Percentiles rank a stretch among this genome's conserved stretches.
Conservation (phyloP, 2,329 filamentous ascomycete genomes). For the Aspergillus latus region DNA sequence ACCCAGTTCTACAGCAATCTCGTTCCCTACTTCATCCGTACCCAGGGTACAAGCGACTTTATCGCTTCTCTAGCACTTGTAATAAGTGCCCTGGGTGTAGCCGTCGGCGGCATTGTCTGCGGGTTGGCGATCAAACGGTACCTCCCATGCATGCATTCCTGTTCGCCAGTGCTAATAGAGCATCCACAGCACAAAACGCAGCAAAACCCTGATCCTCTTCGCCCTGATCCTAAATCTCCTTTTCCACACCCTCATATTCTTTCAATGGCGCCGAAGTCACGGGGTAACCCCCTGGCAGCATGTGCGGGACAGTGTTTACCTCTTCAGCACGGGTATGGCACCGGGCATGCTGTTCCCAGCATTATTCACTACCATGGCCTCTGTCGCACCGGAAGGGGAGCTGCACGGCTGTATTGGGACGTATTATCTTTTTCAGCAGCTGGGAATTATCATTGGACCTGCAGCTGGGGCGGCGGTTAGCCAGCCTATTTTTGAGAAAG, state of each 20-base stretch:
- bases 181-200: constrained; percentile 7
- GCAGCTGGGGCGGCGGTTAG: constrained; percentile 15
- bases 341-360: constrained; percentile 21
- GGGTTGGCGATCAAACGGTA: constrained; percentile 19
- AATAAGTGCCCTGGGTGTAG: constrained; percentile 16
- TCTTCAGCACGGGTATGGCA: constrained; percentile 14
- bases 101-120: constrained; percentile 12
- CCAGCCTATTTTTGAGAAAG: constrained; percentile 15
- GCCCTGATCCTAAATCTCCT: constrained; percentile 1
- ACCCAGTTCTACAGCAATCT: constrained; percentile 15
- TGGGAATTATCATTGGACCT: constrained; percentile 24
- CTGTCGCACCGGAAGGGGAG: constrained; percentile 10
- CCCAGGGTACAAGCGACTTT: constrained; percentile 15
- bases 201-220: constrained; percentile 9
- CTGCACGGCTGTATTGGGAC: constrained; percentile 17
- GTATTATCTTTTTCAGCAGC: constrained; percentile 25
- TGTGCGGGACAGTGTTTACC: constrained; percentile 16
- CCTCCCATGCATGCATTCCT: not conserved
- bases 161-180: not conserved
- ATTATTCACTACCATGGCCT: constrained; percentile 22
- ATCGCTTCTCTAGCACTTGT: constrained; percentile 15
- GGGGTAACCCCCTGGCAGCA: not conserved
- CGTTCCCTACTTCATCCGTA: constrained; percentile 22
- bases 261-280: constrained; percentile 20
- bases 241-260: constrained; percentile 13